Conservation (phyloP, 176 grass and related monocot species). For the Aegilops longissima region DNA sequence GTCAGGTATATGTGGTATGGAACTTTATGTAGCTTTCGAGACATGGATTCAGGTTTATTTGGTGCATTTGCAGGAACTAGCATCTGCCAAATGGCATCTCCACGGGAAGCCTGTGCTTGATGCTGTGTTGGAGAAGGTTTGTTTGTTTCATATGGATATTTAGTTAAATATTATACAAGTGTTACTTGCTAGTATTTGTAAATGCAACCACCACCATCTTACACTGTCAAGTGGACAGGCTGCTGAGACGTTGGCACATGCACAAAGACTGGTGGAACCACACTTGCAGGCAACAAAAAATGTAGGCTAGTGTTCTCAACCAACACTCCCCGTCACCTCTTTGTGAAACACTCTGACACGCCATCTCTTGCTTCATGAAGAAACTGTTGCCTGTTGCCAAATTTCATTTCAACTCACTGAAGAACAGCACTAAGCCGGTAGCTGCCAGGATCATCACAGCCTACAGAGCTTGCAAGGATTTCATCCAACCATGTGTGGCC, state of each 20-base stretch:
- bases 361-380: neutral
- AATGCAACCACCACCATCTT: neutral
- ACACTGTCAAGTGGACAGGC: constrained; percentile 6
- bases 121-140: constrained; percentile 24
- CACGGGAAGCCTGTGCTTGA: constrained; percentile 24
- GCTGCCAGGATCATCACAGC: neutral
- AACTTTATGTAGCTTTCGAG: neutral
- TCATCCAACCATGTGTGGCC: neutral
- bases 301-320: neutral
- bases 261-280: constrained; percentile 6
- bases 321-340: too few species aligned
- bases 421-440: neutral
- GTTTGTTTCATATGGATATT: neutral
- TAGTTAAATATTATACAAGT: neutral
- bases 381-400: constrained; percentile 16
- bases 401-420: constrained; percentile 5
- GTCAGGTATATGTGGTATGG: constrained; percentile 26
- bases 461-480: constrained; percentile 24
- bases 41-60: neutral
- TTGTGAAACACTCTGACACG: neutral
- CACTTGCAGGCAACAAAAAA: constrained; percentile 2
- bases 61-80: constrained; percentile 21
- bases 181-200: neutral
- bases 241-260: constrained; percentile 3
- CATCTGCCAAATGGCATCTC: constrained; percentile 39